Conservation (phyloP, 164 flowering plant species). For the Kingdonia uniflora region DNA sequence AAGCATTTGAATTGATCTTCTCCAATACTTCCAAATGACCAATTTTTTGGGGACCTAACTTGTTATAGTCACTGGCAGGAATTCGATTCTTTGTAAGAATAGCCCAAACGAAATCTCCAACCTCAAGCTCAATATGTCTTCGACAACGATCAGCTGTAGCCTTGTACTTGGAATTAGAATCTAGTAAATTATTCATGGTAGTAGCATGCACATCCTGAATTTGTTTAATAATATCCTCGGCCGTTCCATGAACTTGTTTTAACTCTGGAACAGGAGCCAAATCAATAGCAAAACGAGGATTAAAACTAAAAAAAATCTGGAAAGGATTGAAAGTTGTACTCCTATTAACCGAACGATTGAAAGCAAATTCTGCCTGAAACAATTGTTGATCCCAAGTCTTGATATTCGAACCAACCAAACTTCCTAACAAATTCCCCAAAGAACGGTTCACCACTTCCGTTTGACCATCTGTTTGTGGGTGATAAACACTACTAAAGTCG, state of each 20-base stretch:
- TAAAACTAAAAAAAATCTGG: not conserved
- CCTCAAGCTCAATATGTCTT: not conserved
- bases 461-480: not conserved
- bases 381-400: not conserved
- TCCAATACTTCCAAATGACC: not conserved
- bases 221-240: no score
- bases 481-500: not conserved
- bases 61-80: not conserved
- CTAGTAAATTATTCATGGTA: no score
- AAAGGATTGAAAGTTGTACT: not conserved
- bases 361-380: not conserved
- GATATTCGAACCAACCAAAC: not conserved
- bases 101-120: not conserved
- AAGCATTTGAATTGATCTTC: not conserved
- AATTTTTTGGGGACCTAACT: not conserved
- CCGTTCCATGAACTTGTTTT: no score
- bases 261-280: not conserved
- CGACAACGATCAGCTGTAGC: not conserved
- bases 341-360: not conserved
- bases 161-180: not conserved
- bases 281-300: not conserved
- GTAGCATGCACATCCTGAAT: no score
- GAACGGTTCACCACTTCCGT: not conserved
- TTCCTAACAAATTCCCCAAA: not conserved
- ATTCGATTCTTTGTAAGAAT: not conserved